Evolutionary conservation across 495 filamentous ascomycete genomes (phyloP), one percentile per base, ranked within the genome.

Genomic region (Lentithecium fluviatile): DNA sequence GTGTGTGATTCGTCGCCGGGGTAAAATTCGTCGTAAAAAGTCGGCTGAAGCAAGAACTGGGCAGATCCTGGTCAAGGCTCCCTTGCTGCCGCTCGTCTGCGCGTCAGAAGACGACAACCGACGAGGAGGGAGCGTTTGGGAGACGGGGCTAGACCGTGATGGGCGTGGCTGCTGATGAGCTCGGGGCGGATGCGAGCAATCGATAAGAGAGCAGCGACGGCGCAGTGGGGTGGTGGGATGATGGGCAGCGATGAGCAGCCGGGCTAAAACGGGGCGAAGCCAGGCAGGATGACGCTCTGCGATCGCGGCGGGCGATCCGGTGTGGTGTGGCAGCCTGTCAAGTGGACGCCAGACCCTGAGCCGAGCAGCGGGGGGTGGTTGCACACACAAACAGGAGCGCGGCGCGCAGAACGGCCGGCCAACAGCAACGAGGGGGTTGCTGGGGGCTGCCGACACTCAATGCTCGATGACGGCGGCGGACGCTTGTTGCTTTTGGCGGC

Each of bases 1-100:
- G n/a, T 25, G 54, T 20, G 45, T 65, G 62, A 65, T 65, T 65
- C 62, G 62, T 48, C 49, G 51, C 20, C 23, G 49, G 53, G 62
- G 29, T 56, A 58, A 65, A 64, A 19, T 64, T 55, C 49, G 55
- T 55, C 42, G 29, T 25, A 51, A 52, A 37, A 43, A 23, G 25
- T 58, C 48, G 53, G 48, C 60, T 64, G 60, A 58, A 58, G 59
- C 59, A 23, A 43, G 12, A 38, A 56, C 59, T 42, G 60, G 54
- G 52, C 59, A 56, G 42, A 21, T 38, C 10, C 43, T 52, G 60
- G 52, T 20, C 60, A 26, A 13, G 17, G 51, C 52, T n/a, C 29
- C 24, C 51, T 17, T 45, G 20, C 32, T 32, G 29, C 20, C 29
- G 46, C 15, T 21, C 40, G 46, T 40, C 8, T 45, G 48, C 34